Conservation (phyloP, 306 rosid genomes). For the Ammopiptanthus mongolicus region DNA sequence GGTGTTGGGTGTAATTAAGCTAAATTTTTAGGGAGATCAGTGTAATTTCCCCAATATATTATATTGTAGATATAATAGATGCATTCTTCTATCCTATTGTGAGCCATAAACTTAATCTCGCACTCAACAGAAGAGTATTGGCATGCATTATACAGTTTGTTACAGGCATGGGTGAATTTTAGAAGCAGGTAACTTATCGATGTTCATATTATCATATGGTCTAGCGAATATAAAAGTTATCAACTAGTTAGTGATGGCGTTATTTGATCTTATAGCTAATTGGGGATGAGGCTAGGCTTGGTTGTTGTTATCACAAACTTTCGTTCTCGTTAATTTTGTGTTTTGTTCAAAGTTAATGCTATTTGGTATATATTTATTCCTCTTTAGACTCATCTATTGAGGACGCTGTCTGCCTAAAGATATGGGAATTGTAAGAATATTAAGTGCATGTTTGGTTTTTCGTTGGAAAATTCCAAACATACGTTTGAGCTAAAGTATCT, state of each 20-base stretch:
- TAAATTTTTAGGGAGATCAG: no score
- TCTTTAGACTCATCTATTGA: not conserved
- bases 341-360: not conserved
- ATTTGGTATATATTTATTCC: not conserved
- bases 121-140: constrained; percentile 4
- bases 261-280: constrained; percentile 16
- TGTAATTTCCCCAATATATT: no score
- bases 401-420: not conserved
- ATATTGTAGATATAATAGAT: no score
- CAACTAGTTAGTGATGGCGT: not conserved
- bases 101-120: not conserved
- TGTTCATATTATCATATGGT: constrained; percentile 11
- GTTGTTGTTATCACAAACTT: not conserved
- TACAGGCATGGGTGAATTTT: constrained; percentile 13
- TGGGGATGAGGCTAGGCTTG: not conserved
- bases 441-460: no score
- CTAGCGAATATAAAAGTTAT: not conserved
- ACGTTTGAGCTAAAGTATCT: no score
- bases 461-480: no score
- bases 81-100: constrained; percentile 16
- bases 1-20: no score
- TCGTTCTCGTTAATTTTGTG: not conserved
- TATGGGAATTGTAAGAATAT: not conserved
- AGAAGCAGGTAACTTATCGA: not conserved
- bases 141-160: not conserved